Conservation (phyloP, 202 grass and related monocot species). For the Panicum virgatum region DNA sequence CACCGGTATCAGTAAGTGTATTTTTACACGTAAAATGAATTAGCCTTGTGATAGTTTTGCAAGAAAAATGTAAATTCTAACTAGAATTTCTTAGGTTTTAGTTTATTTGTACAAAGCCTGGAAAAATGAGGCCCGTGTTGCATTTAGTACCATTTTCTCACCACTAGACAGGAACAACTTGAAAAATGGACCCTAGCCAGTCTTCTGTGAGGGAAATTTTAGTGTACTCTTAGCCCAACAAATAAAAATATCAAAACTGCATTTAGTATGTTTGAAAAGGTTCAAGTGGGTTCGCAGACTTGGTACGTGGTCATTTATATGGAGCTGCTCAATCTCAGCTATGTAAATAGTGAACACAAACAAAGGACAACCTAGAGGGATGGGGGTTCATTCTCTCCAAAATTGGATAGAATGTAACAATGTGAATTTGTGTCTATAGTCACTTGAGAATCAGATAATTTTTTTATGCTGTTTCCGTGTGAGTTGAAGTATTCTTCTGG, state of each 20-base stretch:
- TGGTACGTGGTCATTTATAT: neutral
- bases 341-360: slow-evolving; percentile 4
- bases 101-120: neutral
- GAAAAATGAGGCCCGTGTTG: neutral
- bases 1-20: slow-evolving; percentile 6
- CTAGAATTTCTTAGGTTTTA: neutral
- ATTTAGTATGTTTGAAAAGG: neutral
- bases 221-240: neutral
- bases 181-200: neutral
- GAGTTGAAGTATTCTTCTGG: neutral
- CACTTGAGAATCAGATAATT: neutral
- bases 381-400: slow-evolving; percentile 8
- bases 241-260: neutral
- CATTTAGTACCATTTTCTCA: slow-evolving; percentile 10
- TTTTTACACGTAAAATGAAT: neutral
- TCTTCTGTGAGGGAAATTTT: neutral
- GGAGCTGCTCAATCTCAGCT: slow-evolving; percentile 6
- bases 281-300: neutral
- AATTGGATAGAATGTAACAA: neutral
- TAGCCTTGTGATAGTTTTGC: slow-evolving; percentile 2
- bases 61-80: slow-evolving; percentile 21
- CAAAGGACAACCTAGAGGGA: neutral
- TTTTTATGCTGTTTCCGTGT: neutral
- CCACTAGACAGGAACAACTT: slow-evolving; percentile 14
- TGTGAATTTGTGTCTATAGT: slow-evolving; percentile 12